Percentiles rank a stretch among this genome's conserved stretches.
Evolutionary conservation across 768 basidiomycete genomes (phyloP).

Genomic region (Hemileccinum impolitum): DNA sequence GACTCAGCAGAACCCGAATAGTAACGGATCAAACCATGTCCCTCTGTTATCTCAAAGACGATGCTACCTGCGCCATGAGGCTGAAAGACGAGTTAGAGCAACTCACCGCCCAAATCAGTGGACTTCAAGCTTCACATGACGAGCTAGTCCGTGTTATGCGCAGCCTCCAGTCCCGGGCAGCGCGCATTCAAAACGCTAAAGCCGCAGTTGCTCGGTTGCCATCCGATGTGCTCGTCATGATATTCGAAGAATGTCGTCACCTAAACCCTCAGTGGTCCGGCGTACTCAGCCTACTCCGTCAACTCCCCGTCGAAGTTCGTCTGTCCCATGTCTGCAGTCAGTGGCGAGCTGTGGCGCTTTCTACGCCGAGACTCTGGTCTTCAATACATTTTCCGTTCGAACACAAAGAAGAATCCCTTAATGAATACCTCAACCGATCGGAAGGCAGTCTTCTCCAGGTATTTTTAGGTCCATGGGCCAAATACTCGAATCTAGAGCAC

Average conservation of each 20-base stretch:
- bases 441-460: constrained; percentile 29
- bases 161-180: constrained; percentile 27
- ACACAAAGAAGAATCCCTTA: constrained; percentile 27
- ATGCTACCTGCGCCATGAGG: constrained; percentile 3
- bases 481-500: constrained; percentile 27
- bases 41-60: constrained; percentile 23
- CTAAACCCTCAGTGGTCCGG: constrained; percentile 31
- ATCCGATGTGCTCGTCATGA: constrained; percentile 29
- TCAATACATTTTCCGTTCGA: constrained; percentile 31
- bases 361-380: constrained; percentile 34
- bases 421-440: constrained; percentile 33
- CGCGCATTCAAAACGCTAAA: constrained; percentile 30
- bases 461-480: constrained; percentile 33
- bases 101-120: constrained; percentile 23
- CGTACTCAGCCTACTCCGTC: constrained; percentile 31
- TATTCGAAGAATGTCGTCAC: constrained; percentile 32
- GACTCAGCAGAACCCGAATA: constrained; percentile 5
- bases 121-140: constrained; percentile 29
- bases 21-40: constrained; percentile 18
- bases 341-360: constrained; percentile 35
- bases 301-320: constrained; percentile 32
- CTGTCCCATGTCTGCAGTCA: constrained; percentile 33
- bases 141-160: constrained; percentile 25
- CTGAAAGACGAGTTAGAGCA: constrained; percentile 26
- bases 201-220: constrained; percentile 30